Evolutionary conservation across 1,284 basidiomycete genomes (phyloP), one percentile per base, ranked within the genome.

Genomic region (Cutaneotrichosporon curvatum): DNA sequence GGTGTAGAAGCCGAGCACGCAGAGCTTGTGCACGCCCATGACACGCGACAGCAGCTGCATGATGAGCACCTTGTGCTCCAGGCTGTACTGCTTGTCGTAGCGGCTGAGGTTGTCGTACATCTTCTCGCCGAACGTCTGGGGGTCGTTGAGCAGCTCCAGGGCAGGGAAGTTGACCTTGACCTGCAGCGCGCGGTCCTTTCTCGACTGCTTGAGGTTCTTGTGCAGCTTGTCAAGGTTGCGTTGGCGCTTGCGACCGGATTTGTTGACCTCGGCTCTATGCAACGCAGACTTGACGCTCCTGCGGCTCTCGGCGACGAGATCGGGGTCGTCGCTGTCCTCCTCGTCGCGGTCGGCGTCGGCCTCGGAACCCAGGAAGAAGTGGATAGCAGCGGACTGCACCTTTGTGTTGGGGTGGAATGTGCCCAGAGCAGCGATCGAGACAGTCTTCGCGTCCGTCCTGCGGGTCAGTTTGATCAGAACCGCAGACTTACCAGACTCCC

Each of bases 41-140:
- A 97, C 85, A 40, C 95, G 83, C n/a, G 88, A 87, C 41, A 98
- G 80, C 33, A 99, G 83, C 68, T 97, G 91, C 89, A 98, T 95
- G 64, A 96, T 79, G 55, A 97, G 79, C 50, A 98, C 85, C 74
- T 96, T 97, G 78, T 97, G 94, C 59, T 97, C 92, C 57, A 98
- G 80, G 18, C 87, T 85, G 67, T 87, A 90, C 15, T 85, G 83
- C 70, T 92, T 95, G 78, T 96, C 92, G 70, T 92, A 82, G 36
- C 79, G 79, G 63, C 82, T 82, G 41, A 99, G 75, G 45, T 82
- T 80, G 63, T 94, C 87, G 66, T 91, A 97, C 1, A 99, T 79
- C 68, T 87, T 91, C 73, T 99, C 95, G 28, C 83, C 85, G 65
- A 98, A 97, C 1, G 85, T 86, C 70, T 98, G 94, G 0, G 95